These are phyloP conservation scores for Apiospora rasikravindrae DNA, from an alignment of 2,329 filamentous ascomycete genomes.

Conservation along the genomic window DNA sequence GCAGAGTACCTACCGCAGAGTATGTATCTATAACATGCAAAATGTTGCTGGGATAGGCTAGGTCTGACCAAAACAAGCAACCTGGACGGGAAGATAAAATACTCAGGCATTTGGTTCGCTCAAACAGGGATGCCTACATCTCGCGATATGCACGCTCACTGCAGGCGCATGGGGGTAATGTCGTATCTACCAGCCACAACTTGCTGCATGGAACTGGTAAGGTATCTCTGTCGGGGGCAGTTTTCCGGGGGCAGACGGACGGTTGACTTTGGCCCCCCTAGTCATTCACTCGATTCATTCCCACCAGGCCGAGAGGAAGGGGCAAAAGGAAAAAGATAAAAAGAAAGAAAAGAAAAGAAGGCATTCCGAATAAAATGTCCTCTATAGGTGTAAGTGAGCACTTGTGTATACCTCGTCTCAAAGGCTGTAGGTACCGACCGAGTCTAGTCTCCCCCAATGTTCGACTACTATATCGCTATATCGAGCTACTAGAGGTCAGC, in stretches of 20 bases:
- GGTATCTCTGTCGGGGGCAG: constrained; percentile 14
- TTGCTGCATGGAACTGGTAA: constrained; percentile 15
- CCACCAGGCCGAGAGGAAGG: background rate
- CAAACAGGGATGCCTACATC: background rate
- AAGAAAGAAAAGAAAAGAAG: background rate
- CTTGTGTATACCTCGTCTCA: background rate
- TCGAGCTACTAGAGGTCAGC: background rate
- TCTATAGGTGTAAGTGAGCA: no score
- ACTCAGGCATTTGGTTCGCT: constrained; percentile 1
- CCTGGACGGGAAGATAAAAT: constrained; percentile 1
- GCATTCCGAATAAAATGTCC: no score
- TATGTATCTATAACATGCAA: background rate
- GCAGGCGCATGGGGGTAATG: constrained; percentile 1
- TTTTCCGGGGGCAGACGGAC: background rate
- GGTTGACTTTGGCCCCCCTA: background rate
- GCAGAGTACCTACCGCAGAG: background rate
- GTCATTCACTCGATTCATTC: background rate
- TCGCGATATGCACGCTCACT: constrained; percentile 7
- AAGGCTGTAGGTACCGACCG: background rate
- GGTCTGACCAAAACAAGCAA: background rate
- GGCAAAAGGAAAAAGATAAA: background rate
- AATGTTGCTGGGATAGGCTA: background rate
- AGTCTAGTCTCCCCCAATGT: background rate
- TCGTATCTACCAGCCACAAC: constrained; percentile 12
- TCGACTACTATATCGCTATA: background rate